Evolutionary conservation across 106 monocot genomes (phyloP), one percentile per base, ranked within the genome.

Genomic region (Iris macrosiphon): DNA sequence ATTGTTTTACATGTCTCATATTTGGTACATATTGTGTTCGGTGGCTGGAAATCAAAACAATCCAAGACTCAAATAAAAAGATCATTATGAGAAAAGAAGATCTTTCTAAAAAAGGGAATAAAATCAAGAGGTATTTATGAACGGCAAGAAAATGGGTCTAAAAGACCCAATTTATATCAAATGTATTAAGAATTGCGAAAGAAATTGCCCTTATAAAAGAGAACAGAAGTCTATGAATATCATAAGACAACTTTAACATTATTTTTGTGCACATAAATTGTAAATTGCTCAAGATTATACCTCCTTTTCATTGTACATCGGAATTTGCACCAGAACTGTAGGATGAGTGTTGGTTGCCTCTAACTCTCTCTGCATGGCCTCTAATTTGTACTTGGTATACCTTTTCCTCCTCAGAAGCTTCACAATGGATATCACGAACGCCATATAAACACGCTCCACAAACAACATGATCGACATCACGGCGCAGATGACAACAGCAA

Each of bases 301-400:
- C 83, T 84, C 78, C 58, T 66, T 84, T 37, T 79, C 78, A 17
- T 84, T 84, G 55, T 77, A 75, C 78, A 84, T 84, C 24, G 83
- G 78, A 26, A 84, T 64, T 38, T 84, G 83, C 20, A 84, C 74
- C 41, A 78, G 44, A 34, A 84, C 79, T 59, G 40, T 71, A 8
- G 84, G 79, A 21, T 75, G 71, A 12, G 21, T 65, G 38, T 53
- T 48, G 1, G 22, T 54, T 13, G 27, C 26, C 42, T 84, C 68
- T 18, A 79, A 47, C 5, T 79, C 72, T 19, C 67, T 60, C 38
- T 28, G 67, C 31, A 71, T 41, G 4, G 49, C 50, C 14, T 79
- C 66, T 2, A 75, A 47, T 29, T 70, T 78, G 67, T 72, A 79
- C 52, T 64, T 79, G 22, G 64, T 72, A 50, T 67, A 75, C 29